phyloP scores from a whole-genome alignment of 306 rosid species.

The Begonia peltatifolia region DNA sequence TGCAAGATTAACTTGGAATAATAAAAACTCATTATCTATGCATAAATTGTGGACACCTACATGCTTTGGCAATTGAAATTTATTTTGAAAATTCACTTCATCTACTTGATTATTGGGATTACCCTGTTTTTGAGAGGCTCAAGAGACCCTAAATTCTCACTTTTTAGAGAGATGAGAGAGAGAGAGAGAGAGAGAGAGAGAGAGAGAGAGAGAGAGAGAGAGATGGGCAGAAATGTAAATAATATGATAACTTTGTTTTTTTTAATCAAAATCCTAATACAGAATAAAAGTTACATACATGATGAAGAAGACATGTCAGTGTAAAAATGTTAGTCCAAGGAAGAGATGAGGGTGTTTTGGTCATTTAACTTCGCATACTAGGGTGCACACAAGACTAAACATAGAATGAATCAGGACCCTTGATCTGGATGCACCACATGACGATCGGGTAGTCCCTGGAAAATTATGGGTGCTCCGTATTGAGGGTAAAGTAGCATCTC shows the following conservation, averaged over 20 bases:
- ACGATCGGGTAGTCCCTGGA: slow-evolving; percentile 21
- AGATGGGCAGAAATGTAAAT: not conserved
- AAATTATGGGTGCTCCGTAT: slow-evolving; percentile 77
- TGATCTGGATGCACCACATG: slow-evolving; percentile 3
- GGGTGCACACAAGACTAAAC: slow-evolving; percentile 6
- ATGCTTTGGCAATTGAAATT: not conserved
- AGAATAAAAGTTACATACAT: slow-evolving; percentile 23
- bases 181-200: not conserved
- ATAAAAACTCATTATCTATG: too few relatives aligned
- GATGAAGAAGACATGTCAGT: slow-evolving; percentile 9
- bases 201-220: slow-evolving; percentile 1
- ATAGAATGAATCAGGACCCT: slow-evolving; percentile 16
- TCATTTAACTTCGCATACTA: slow-evolving; percentile 12
- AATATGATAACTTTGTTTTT: slow-evolving; percentile 50
- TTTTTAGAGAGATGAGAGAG: not conserved
- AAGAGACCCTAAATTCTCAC: slow-evolving; percentile 19
- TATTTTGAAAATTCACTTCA: not conserved
- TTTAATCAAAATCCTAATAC: slow-evolving; percentile 32
- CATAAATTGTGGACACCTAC: not conserved
- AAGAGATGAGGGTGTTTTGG: slow-evolving; percentile 19
- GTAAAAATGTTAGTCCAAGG: not conserved
- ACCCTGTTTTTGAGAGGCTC: not conserved
- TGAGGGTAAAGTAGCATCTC: slow-evolving; percentile 91
- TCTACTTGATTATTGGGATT: not conserved
- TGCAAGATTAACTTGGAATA: too few relatives aligned